A percentile compares a stretch with the other conserved stretches of the same genome.
These are phyloP conservation scores for Cetradonia linearis DNA, from an alignment of 495 filamentous ascomycete genomes.

Conservation along the genomic window DNA sequence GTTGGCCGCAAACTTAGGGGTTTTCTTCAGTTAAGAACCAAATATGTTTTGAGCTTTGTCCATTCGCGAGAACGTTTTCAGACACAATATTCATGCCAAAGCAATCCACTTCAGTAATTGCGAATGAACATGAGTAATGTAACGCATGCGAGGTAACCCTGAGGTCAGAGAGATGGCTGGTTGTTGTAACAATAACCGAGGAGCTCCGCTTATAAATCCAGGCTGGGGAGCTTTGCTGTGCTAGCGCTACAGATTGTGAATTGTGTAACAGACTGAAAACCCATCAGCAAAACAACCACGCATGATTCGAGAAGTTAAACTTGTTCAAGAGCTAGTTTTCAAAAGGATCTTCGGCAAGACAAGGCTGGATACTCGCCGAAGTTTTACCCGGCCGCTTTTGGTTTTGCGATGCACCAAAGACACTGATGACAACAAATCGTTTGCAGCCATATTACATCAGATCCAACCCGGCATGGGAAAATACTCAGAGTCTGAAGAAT, in stretches of 20 bases:
- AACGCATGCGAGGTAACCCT: not conserved
- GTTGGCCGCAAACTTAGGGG: not conserved
- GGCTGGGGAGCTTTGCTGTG: not conserved
- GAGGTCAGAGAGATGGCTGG: not conserved
- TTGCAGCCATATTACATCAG: not conserved
- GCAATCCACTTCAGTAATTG: not conserved
- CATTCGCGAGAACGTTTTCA: not conserved
- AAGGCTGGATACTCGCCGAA: not conserved
- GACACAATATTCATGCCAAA: not conserved
- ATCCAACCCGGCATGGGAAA: conserved; percentile 23
- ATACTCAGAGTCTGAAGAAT: conserved; percentile 63
- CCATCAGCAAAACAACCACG: not conserved
- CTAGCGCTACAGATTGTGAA: not conserved
- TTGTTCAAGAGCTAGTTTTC: not conserved
- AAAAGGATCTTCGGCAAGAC: not conserved
- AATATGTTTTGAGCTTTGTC: not conserved
- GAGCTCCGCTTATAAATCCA: no score
- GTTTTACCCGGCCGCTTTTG: not conserved
- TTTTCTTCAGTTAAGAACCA: not conserved
- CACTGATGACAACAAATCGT: not conserved
- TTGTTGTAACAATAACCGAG: not conserved
- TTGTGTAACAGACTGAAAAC: not conserved
- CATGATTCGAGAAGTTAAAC: not conserved
- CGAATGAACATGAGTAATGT: not conserved
- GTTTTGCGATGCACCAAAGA: no score